Evolutionary conservation across 768 basidiomycete species (phyloP), one percentile per base, ranked within the genome.

Genomic region (Astraeus odoratus): DNA sequence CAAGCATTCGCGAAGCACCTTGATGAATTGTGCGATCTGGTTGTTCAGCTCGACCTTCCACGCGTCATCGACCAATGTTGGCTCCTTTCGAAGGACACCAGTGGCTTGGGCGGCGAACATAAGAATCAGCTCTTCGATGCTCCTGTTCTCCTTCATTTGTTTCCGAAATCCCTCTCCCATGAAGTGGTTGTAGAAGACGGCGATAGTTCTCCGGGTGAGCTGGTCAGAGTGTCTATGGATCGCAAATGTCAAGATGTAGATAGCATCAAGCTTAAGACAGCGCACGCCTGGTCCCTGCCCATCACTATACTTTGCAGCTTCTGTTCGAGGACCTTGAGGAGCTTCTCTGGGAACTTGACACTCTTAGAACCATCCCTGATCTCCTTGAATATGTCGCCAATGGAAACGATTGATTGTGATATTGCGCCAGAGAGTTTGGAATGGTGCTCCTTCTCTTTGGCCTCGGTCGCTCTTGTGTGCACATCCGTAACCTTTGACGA

Each of bases 111-210:
- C 88, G 9, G 94, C 94, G 57, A 97, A 97, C 76, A 88, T 87
- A 42, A 99, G 74, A 48, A 99, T 95, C 44, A 99, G 83, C 51
- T 97, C 93, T 67, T 99, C 96, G 30, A 97, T 89, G 69, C 95
- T 96, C 37, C 96, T 78, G 62, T 90, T 94, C 63, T 97, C 94
- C 65, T 91, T 90, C 80, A 97, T 86, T 56, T 93, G 87, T 27
- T 80, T 76, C 46, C 86, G 81, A 71, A 96, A 95, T 30, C 73
- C 75, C 22, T 90, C 86, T 47, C 87, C 81, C 63, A 83, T 81
- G 63, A 88, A 90, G 50, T 91, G 88, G 10, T 84, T 85, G 61
- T 93, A 97, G 65, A 97, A 97, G 26, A 86, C 83, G 45, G 84
- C 94, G 74, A 95, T 86, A 1, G 89, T 91, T 45, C 90, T 76